Evolutionary conservation across 2,329 filamentous ascomycete species (phyloP).

Genomic region (Phialophora chinensis): DNA sequence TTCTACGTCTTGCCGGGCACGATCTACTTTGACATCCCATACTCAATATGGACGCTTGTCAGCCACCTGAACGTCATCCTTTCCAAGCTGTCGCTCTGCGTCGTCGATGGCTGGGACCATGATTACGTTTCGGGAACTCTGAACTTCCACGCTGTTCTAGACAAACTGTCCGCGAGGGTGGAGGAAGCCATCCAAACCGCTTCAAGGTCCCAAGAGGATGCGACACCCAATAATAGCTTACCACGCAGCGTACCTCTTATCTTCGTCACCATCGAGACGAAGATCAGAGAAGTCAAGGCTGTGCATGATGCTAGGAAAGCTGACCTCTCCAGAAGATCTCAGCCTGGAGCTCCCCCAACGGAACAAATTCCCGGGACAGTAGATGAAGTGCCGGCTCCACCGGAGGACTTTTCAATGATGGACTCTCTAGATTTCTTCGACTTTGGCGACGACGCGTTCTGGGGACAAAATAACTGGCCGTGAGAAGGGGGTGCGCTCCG

Average conservation of each 20-base stretch:
- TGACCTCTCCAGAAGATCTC: not conserved
- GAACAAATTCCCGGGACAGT: too few species aligned
- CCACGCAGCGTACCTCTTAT: constrained; percentile 11
- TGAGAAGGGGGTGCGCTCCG: not conserved
- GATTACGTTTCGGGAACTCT: constrained; percentile 37
- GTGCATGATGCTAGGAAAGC: constrained; percentile 19
- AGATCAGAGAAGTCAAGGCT: constrained; percentile 19
- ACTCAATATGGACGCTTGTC: constrained; percentile 54
- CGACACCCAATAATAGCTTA: not conserved
- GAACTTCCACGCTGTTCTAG: constrained; percentile 37
- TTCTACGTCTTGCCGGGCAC: constrained; percentile 55
- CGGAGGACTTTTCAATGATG: not conserved
- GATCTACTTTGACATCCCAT: constrained; percentile 55
- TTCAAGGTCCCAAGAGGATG: not conserved
- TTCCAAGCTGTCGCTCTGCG: constrained; percentile 41
- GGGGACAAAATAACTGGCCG: not conserved
- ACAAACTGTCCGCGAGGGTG: constrained; percentile 34
- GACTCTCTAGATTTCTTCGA: constrained; percentile 3
- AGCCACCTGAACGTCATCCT: constrained; percentile 51
- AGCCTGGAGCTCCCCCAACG: not conserved
- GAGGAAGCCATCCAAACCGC: constrained; percentile 31
- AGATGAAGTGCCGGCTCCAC: not conserved
- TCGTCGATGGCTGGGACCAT: constrained; percentile 41
- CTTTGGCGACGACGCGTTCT: not conserved
- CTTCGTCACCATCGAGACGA: constrained; percentile 13